phyloP scores from a whole-genome alignment of 805 yeast genomes.

The Metschnikowia lochheadii region DNA sequence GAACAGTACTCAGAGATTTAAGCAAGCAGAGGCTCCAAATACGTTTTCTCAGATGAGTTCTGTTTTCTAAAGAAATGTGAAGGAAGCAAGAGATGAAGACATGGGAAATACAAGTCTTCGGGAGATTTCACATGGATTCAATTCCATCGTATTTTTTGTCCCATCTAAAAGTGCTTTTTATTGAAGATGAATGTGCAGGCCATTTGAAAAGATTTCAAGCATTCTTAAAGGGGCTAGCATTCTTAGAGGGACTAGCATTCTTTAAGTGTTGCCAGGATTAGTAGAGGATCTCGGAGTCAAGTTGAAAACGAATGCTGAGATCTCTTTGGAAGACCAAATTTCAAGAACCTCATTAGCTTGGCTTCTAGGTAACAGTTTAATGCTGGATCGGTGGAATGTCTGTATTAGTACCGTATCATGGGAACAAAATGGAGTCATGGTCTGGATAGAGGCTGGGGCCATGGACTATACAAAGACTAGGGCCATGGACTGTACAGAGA shows the following conservation, averaged over 20 bases:
- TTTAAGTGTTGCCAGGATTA: background rate
- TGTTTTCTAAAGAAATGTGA: constrained; percentile 23
- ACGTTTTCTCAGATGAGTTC: constrained; percentile 29
- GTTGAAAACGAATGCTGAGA: constrained; percentile 6
- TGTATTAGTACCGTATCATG: no score
- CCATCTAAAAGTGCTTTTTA: no score
- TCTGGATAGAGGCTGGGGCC: no score
- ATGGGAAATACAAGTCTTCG: background rate
- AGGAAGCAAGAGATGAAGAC: background rate
- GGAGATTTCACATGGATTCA: constrained; percentile 28
- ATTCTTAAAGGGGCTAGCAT: no score
- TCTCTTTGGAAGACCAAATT: constrained; percentile 46
- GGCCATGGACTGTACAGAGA: no score
- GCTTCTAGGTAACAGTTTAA: constrained; percentile 16
- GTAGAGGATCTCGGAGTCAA: background rate
- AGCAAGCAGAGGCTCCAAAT: constrained; percentile 10
- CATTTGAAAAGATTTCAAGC: no score
- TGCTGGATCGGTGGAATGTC: no score
- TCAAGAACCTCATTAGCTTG: constrained; percentile 34
- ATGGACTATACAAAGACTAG: no score
- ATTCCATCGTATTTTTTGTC: constrained; percentile 48
- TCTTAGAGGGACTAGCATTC: no score
- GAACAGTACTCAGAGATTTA: constrained; percentile 21
- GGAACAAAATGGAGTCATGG: no score
- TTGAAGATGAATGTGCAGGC: no score